phyloP scores from a whole-genome alignment of 2,329 filamentous ascomycete genomes.

The Lasiodiplodia hormozganensis region DNA sequence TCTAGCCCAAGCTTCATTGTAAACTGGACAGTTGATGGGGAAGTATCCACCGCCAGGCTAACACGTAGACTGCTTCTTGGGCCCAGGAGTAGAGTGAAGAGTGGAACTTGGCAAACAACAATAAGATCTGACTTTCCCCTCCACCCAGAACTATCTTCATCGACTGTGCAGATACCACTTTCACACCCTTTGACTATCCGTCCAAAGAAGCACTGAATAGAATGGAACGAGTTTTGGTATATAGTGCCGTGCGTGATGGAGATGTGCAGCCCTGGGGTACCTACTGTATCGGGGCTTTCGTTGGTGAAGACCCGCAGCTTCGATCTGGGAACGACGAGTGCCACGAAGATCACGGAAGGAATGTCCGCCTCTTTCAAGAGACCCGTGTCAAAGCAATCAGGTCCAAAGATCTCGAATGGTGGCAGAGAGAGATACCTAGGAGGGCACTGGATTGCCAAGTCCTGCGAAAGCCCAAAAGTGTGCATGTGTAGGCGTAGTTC shows the following conservation, averaged over 20 bases:
- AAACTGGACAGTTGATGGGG: neutral
- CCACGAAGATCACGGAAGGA: neutral
- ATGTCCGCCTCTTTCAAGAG: neutral
- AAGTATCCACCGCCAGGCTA: neutral
- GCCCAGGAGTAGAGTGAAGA: constrained; percentile 10
- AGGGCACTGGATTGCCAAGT: neutral
- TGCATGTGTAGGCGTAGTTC: constrained; percentile 7
- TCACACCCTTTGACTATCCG: neutral
- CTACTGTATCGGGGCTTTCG: neutral
- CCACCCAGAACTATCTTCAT: constrained; percentile 10
- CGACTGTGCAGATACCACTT: neutral
- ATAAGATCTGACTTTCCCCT: constrained; percentile 10
- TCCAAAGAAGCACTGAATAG: constrained; percentile 20
- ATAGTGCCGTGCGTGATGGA: neutral
- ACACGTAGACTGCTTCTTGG: constrained; percentile 2
- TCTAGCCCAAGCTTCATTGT: constrained; percentile 1
- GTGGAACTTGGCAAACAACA: constrained; percentile 3
- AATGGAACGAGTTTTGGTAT: constrained; percentile 3
- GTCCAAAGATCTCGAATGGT: neutral
- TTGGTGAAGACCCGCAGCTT: constrained; percentile 15
- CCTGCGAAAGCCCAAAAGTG: neutral
- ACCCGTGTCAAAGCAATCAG: neutral
- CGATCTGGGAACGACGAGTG: constrained; percentile 5
- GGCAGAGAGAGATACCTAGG: neutral
- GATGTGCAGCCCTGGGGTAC: neutral